Evolutionary conservation across 768 basidiomycete genomes (phyloP), one percentile per base, ranked within the genome.

Genomic region (Chiua virens): DNA sequence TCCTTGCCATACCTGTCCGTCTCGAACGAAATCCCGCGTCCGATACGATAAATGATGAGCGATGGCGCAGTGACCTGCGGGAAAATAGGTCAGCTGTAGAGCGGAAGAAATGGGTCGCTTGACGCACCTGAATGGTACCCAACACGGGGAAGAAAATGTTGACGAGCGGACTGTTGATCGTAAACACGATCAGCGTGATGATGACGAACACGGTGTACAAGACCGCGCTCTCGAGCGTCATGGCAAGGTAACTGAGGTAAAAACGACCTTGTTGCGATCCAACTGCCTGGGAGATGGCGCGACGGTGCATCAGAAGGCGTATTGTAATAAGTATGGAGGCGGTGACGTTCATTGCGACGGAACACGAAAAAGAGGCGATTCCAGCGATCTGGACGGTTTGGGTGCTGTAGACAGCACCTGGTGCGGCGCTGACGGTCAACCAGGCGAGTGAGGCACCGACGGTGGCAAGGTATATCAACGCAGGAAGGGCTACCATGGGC

Each of bases 201-300:
- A 62, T 34, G 14, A 17, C 53, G 7, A 55, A 56, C 18, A 25
- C 27, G 0, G 62, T 56, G 21, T 64, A 64, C 28, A 64, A 27
- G 39, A 49, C 0, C 0, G 62, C 62, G 48, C 62, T 63, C 48
- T 64, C 62, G 39, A 64, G 57, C 20, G 60, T 59, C 63, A 64
- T 59, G 2, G 60, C 50, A 60, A 65, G 59, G n/a, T 59, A 64
- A 3, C 50, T 27, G 34, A 64, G 39, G 32, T 65, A 63, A 18
- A 64, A 62, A 18, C 45, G 17, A 2, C 57, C 62, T 8, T 59
- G 60, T 1, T 38, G 47, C 0, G 47, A 37, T 2, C 60, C 60
- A 42, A 56, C 14, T 0, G 60, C 54, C 2, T 14, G 28, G 1
- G 50, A 37, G 44, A 62, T 35, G 0, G 60, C 44, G 1, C 36